Base-by-base conservation (phyloP, 257 asterid genomes). In the Ehretia macrophylla region DNA sequence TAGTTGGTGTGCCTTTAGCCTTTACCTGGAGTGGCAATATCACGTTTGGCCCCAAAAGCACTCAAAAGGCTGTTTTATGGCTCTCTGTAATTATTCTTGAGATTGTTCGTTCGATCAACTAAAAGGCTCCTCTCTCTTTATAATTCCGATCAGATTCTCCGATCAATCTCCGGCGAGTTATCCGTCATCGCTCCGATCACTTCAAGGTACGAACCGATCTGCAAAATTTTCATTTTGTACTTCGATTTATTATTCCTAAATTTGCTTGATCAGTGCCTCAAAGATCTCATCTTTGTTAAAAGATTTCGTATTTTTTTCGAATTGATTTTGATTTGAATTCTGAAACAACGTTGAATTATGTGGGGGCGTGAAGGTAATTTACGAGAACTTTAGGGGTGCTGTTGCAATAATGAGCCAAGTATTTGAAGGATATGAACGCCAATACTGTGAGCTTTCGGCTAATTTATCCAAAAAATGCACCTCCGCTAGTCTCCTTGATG, bases 371-470 rank as follows among this genome's bases (percentile, higher is more conserved):
- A 58, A 64, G 79, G 75, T 55, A 32, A 42, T 55, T 55, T 42
- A 40, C 37, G 27, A 39, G 20, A 39, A 40, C 21, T 51, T 51
- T 63, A 61, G 44, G 19, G 49, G 42, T 20, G 48, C 37, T 23
- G 44, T 32, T 11, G 8, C 19, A 56, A 78, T 62, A 64, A 87
- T 87, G 96, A 85, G 95, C 75, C 81, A 81, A 74, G 90, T 80
- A 13, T 88, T 83, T 55, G 90, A 88, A 79, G 90, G 88, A 53
- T 88, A 88, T 58, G 96, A 85, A 60, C 81, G 95, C 8, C 93
- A 88, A 49, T 88, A 88, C 78, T 83, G 95, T 59, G 93, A 85
- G 77, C 66, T 88, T 32, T 88, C 96, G 16, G 88, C 96, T 40
- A 83, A 76, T 68, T 63, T 88, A 20, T 81, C 86, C 47, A 83